These are phyloP conservation scores for Leptodermis oblonga DNA, from an alignment of 257 asterid species.

Conservation along the genomic window DNA sequence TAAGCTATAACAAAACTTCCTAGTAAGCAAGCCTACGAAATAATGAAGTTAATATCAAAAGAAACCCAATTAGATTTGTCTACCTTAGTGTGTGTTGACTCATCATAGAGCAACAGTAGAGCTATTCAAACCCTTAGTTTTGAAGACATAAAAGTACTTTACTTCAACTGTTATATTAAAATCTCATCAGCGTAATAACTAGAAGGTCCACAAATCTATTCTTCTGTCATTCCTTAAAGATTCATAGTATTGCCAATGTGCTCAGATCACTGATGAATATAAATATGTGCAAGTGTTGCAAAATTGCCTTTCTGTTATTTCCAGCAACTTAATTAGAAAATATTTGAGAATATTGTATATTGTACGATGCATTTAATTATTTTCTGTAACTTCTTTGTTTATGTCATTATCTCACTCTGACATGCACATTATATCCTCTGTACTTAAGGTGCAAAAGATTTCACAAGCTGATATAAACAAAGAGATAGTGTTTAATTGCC, in stretches of 20 bases:
- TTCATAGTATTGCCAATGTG: background rate
- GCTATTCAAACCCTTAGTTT: background rate
- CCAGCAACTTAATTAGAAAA: background rate
- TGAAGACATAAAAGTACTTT: background rate
- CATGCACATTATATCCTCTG: background rate
- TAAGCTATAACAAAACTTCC: background rate
- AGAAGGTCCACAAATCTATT: background rate
- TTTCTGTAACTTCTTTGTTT: conserved; percentile 5
- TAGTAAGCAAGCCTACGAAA: background rate
- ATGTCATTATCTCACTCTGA: conserved; percentile 8
- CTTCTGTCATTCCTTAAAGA: background rate
- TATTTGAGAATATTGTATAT: background rate
- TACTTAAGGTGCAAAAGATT: conserved; percentile 64
- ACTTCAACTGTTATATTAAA: background rate
- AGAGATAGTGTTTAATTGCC: conserved; percentile 85
- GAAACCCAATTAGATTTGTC: background rate
- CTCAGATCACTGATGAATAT: background rate
- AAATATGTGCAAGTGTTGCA: background rate
- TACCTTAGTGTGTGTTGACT: background rate
- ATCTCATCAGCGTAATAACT: background rate
- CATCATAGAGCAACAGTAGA: background rate
- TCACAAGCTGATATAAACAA: conserved; percentile 78
- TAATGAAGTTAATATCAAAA: background rate
- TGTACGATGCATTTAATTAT: background rate
- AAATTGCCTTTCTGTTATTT: background rate